Evolutionary conservation across 441 rosid genomes (phyloP), one percentile per base, ranked within the genome.

Genomic region (Jatropha podagrica): DNA sequence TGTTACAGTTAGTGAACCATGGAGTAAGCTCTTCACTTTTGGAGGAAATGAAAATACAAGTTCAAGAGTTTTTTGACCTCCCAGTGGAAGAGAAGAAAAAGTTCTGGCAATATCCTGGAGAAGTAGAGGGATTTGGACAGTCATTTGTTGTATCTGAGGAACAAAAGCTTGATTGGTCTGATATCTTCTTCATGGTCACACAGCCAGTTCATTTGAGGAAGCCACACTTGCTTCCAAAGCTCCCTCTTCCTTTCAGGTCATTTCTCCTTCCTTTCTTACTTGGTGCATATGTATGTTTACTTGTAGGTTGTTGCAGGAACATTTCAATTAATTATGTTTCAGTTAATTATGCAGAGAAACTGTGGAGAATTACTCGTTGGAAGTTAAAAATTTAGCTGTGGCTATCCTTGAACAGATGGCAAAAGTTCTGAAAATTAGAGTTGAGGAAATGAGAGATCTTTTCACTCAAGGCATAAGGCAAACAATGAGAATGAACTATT

Each of bases 331-430:
- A 42, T n/a, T 55, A 13, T 54, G 26, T 4, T 23, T 23, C 23
- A 23, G 23, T 26, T 7, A 40, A 48, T 14, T 44, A 44, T 69
- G 82, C 80, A 86, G 92, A 65, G 80, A 75, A 14, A 54, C 79
- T 15, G 42, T 88, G 79, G 90, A 89, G 23, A 26, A 56, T 7
- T 89, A 86, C 76, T 73, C 85, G 8, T 15, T 32, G 54, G 87
- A 84, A 80, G 27, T 82, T 74, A 77, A 83, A 69, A 81, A 73
- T 9, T 74, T 88, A 27, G 85, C 83, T 40, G 61, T 61, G 65
- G 58, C 42, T 18, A 80, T 89, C 18, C 61, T 58, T 20, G 61
- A 58, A 27, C 61, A 58, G 27, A 58, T 58, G 61, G 61, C 61
- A n/a, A 58, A 58, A 58, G 32, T 10, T 20, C 61, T 58, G 61